Conservation (phyloP, 1,139 yeast genomes). For the Suhomyces anneliseae region DNA sequence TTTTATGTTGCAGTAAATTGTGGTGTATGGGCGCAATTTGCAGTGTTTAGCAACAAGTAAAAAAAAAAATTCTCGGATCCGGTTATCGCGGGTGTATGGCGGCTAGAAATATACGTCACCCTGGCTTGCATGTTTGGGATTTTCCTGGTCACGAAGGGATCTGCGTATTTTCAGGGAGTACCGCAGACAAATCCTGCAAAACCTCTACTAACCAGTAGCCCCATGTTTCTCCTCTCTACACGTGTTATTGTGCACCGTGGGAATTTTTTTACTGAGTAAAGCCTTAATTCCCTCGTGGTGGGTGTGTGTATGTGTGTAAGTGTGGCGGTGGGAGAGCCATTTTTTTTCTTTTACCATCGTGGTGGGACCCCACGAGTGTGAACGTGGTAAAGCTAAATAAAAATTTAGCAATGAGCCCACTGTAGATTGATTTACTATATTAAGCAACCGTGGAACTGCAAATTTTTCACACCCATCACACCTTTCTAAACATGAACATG, state of each 20-base stretch:
- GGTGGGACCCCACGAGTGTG: background rate
- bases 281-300: conserved; percentile 1
- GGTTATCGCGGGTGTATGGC: conserved; percentile 4
- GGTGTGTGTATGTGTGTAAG: background rate
- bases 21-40: conserved; percentile 6
- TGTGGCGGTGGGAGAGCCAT: background rate
- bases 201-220: conserved; percentile 2
- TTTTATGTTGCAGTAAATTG: conserved; percentile 9
- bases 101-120: conserved; percentile 1
- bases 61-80: conserved; percentile 2
- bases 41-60: conserved; percentile 4
- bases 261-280: background rate
- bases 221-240: conserved; percentile 1
- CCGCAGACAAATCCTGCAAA: conserved; percentile 3
- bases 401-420: background rate
- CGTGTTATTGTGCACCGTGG: conserved; percentile 3
- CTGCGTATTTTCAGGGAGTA: background rate
- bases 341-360: background rate
- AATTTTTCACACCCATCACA: no score
- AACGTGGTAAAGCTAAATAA: background rate
- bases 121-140: conserved; percentile 1
- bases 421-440: background rate
- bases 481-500: no score
- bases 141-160: conserved; percentile 1
- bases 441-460: no score